Evolutionary conservation across 805 yeast genomes (phyloP).

Genomic region (Lipomyces starkeyi): DNA sequence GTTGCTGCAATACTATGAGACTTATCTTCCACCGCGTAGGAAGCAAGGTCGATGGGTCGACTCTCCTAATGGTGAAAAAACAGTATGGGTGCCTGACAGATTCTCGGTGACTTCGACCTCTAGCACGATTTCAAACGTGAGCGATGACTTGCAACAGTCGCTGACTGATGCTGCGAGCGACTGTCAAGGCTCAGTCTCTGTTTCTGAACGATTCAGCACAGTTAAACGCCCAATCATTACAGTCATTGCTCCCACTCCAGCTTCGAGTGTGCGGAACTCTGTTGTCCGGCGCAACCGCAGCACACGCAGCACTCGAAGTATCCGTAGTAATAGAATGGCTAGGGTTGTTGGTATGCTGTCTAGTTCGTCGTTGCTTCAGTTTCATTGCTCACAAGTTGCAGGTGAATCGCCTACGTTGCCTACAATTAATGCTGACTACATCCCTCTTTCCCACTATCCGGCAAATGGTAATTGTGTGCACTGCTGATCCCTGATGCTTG

Average conservation of each 20-base stretch:
- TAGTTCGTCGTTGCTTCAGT: not conserved
- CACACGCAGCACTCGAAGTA: not conserved
- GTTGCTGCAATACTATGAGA: slow-evolving; percentile 17
- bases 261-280: not conserved
- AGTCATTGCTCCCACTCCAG: slow-evolving; percentile 2
- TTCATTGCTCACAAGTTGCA: not conserved
- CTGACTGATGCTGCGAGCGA: slow-evolving; percentile 1
- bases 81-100: slow-evolving; percentile 34
- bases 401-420: not conserved
- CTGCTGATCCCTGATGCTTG: not conserved
- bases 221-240: not conserved
- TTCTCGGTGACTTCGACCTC: slow-evolving; percentile 16
- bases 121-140: not conserved
- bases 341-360: not conserved
- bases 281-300: not conserved
- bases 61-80: slow-evolving; percentile 28
- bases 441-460: not conserved
- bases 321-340: not conserved
- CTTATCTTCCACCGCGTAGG: slow-evolving; percentile 18
- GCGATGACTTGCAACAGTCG: not conserved
- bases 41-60: slow-evolving; percentile 30
- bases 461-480: not conserved
- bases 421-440: not conserved
- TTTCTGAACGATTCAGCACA: not conserved
- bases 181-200: not conserved